Evolutionary conservation across 495 filamentous ascomycete genomes (phyloP), one percentile per base, ranked within the genome.

Genomic region (Penicillium bovifimosum): DNA sequence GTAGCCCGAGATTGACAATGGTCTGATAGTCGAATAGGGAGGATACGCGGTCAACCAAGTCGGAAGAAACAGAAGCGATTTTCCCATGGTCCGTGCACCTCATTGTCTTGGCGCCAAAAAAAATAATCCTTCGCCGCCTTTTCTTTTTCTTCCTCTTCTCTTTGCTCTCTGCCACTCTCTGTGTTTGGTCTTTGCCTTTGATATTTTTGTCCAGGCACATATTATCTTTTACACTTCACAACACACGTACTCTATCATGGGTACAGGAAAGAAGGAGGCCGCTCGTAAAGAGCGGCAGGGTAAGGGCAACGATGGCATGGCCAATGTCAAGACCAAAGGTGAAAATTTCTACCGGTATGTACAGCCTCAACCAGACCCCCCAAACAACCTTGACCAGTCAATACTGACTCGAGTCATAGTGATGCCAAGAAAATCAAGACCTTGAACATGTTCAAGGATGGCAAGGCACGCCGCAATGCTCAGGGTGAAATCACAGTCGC

Each of bases 181-280:
- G 58, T 64, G 53, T 61, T 57, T 56, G 61, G 64, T 59, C 60
- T 64, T 64, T 57, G 48, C 60, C 56, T 63, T 63, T 49, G 53
- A 61, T 59, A 34, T 52, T 59, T 54, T 66, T 64, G 55, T 54
- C 41, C 34, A 61, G 62, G 54, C 52, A 34, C 52, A 47, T 51
- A 36, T 16, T 18, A 39, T 54, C 58, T 63, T 53, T 47, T 49
- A 57, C 16, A 50, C 48, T 60, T 38, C 58, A 53, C 31, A 34
- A 16, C 42, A 54, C 31, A 60, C 56, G 53, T 55, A 56, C 42
- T 54, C 62, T 58, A 81, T 52, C 49, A 97, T 98, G 93, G 95
- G 95, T 74, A 91, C 87, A 42, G 86, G 84, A 59, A 98, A 97
- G 81, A 97, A 96, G 75, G 93, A 98, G 70, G 83, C 80, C 56